Evolutionary conservation across 2,329 filamentous ascomycete genomes (phyloP), one percentile per base, ranked within the genome.

Genomic region (Exophiala oligosperma): DNA sequence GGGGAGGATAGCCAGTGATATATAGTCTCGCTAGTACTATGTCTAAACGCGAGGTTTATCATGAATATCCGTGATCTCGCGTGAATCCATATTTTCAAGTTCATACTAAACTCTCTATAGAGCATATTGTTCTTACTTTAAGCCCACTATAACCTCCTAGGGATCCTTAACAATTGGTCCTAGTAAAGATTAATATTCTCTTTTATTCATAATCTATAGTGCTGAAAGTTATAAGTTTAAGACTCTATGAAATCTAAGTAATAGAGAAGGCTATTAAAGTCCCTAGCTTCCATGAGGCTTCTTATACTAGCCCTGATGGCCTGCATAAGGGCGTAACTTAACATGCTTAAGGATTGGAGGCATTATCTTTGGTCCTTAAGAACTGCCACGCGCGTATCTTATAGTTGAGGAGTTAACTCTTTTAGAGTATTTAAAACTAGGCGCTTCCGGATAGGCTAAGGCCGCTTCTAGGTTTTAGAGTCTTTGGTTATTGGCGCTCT

Each of bases 51-150:
- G 40, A 43, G 40, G 40, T 48, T 48, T 48, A 3, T 48, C 2
- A 24, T 28, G 23, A 48, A 48, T 48, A 28, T 48, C 24, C 26
- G 14, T 48, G 26, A 48, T 48, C 23, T 28, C 46, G 46, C 24
- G 46, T 48, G 26, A 24, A 48, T 48, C 46, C n/a, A 48, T 9
- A 48, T 48, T 48, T 48, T 48, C 46, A n/a, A n/a, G 14, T 32
- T 48, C 46, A 24, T 17, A 24, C 12, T 17, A 9, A 24, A 28
- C 7, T 29, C 46, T 48, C 26, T 24, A 6, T 14, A 48, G 46
- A 48, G 46, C 8, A 32, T 14, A 9, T 24, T 32, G 12, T 48
- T 48, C 26, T 48, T 29, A 14, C 24, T 28, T 48, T 29, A 29
- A 32, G 14, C 46, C 46, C 5, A 14, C 26, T 21, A 8, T 48